Conservation (phyloP, 2,329 filamentous ascomycete genomes). For the Amauroascus verrucosus region DNA sequence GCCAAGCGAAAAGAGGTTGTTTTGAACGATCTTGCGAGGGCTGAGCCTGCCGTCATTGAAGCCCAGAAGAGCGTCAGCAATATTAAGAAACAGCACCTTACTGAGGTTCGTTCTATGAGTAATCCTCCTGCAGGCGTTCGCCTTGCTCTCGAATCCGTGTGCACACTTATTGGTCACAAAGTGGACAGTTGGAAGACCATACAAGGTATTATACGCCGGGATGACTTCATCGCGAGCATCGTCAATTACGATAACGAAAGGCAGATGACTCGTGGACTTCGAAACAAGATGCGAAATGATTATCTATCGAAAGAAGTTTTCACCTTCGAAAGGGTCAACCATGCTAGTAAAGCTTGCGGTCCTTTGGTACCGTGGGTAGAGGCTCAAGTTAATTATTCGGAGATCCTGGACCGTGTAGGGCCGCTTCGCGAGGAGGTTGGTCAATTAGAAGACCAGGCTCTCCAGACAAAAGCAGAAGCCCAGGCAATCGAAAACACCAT, state of each 20-base stretch:
- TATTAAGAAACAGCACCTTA: slow-evolving; percentile 95
- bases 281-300: slow-evolving; percentile 83
- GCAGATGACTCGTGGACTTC: slow-evolving; percentile 76
- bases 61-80: slow-evolving; percentile 95
- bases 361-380: slow-evolving; percentile 94
- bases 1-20: slow-evolving; percentile 74
- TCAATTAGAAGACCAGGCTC: slow-evolving; percentile 73
- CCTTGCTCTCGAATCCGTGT: slow-evolving; percentile 90
- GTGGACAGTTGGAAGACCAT: slow-evolving; percentile 86
- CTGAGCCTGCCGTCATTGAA: slow-evolving; percentile 85
- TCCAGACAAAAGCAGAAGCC: slow-evolving; percentile 88
- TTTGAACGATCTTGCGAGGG: slow-evolving; percentile 72
- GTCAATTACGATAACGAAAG: slow-evolving; percentile 93
- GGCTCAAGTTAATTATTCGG: slow-evolving; percentile 95
- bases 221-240: slow-evolving; percentile 97
- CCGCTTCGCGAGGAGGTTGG: slow-evolving; percentile 84
- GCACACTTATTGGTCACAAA: slow-evolving; percentile 83
- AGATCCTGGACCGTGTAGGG: slow-evolving; percentile 87
- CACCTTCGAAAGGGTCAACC: slow-evolving; percentile 90
- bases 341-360: slow-evolving; percentile 91
- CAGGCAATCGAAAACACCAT: slow-evolving; percentile 86
- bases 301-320: slow-evolving; percentile 91
- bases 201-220: slow-evolving; percentile 73
- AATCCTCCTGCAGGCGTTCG: slow-evolving; percentile 85
- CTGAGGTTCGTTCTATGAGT: slow-evolving; percentile 93